Conservation (phyloP, 768 basidiomycete genomes). For the Lactarius indigo region DNA sequence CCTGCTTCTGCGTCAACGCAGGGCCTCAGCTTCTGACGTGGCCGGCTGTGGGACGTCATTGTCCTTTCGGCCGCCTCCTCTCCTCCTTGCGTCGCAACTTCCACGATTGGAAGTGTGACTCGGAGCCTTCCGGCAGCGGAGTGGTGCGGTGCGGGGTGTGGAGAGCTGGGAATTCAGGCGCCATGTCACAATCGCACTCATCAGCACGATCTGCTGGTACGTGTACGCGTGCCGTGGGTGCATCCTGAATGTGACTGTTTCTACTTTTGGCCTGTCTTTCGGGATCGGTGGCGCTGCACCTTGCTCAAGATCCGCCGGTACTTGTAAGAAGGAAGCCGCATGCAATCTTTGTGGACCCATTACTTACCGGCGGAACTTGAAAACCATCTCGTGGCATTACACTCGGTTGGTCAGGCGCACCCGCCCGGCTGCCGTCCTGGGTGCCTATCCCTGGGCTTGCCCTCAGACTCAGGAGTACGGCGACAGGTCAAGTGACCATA, state of each 20-base stretch:
- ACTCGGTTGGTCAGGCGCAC: not conserved
- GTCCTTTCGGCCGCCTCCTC: conserved; percentile 1
- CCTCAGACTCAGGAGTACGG: not conserved
- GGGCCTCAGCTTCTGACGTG: conserved; percentile 25
- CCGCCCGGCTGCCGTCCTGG: not conserved
- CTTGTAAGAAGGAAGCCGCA: conserved; percentile 10
- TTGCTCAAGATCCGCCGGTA: conserved; percentile 19
- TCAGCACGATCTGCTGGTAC: conserved; percentile 22
- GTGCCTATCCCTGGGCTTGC: not conserved
- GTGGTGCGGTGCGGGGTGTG: conserved; percentile 4
- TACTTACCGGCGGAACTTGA: conserved; percentile 5
- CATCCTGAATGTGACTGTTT: conserved; percentile 11
- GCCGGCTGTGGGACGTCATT: conserved; percentile 18
- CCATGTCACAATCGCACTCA: conserved; percentile 21
- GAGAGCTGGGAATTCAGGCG: conserved; percentile 1
- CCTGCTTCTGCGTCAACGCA: conserved; percentile 15
- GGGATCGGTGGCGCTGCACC: conserved; percentile 21
- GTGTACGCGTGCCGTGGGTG: conserved; percentile 12
- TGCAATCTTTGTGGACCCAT: not conserved
- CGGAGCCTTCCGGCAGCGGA: conserved; percentile 10
- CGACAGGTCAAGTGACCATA: not conserved
- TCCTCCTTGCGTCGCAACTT: conserved; percentile 1
- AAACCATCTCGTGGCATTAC: conserved; percentile 12
- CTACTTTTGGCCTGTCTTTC: not conserved
- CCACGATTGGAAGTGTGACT: conserved; percentile 15